Conservation (phyloP, 1,284 basidiomycete genomes). For the Heliocybe sulcata region DNA sequence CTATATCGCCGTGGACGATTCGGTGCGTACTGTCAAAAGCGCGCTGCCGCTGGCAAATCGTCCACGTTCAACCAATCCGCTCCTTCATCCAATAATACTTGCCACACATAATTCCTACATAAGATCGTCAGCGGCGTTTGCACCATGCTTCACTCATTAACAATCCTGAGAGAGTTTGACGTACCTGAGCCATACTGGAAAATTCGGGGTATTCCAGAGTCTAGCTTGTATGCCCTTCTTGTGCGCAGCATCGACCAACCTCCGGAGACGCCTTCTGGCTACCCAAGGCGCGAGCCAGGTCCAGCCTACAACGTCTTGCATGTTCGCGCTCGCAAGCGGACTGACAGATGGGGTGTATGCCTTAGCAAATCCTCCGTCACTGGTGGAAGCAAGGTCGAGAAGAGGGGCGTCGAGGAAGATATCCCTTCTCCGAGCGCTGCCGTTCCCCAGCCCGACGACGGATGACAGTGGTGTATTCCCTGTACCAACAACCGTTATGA, state of each 20-base stretch:
- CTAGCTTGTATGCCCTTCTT: slow-evolving; percentile 28
- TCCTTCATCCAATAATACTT: slow-evolving; percentile 23
- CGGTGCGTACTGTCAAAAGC: slow-evolving; percentile 14
- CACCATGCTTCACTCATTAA: too few relatives aligned
- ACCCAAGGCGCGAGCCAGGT: neutral
- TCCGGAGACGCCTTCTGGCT: slow-evolving; percentile 9
- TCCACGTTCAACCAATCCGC: slow-evolving; percentile 38
- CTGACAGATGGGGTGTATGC: slow-evolving; percentile 26
- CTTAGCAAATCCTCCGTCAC: slow-evolving; percentile 10
- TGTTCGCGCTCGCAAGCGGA: slow-evolving; percentile 34
- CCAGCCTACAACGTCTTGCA: slow-evolving; percentile 23
- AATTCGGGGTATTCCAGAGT: slow-evolving; percentile 33
- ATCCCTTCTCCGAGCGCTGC: slow-evolving; percentile 21
- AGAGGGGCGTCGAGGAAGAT: slow-evolving; percentile 34
- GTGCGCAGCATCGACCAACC: slow-evolving; percentile 28
- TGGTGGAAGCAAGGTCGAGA: slow-evolving; percentile 19
- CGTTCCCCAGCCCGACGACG: slow-evolving; percentile 21
- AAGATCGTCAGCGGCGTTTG: slow-evolving; percentile 21
- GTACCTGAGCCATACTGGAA: neutral
- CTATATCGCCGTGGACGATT: neutral
- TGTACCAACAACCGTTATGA: slow-evolving; percentile 33
- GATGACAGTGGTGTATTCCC: slow-evolving; percentile 35
- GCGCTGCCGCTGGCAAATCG: slow-evolving; percentile 28
- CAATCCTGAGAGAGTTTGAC: neutral
- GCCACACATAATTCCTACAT: slow-evolving; percentile 28